phyloP scores from a whole-genome alignment of 768 basidiomycete genomes.

The Hemileccinum rubropunctum region DNA sequence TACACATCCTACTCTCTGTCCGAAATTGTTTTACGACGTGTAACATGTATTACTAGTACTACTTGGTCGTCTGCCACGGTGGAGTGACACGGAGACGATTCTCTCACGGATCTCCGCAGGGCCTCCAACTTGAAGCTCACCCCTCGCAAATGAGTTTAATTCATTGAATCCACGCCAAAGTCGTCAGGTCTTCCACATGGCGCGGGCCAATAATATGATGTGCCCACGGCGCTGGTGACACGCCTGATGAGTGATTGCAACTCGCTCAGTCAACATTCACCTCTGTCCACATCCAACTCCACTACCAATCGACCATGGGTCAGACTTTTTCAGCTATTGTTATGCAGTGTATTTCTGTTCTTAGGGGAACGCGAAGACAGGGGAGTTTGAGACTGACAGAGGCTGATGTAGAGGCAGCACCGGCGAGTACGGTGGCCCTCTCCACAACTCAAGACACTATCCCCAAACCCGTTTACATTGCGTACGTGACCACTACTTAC shows the following conservation, averaged over 20 bases:
- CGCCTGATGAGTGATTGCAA: neutral
- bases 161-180: slow-evolving; percentile 4
- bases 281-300: slow-evolving; percentile 7
- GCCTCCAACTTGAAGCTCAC: neutral
- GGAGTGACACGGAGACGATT: neutral
- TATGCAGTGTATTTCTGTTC: neutral
- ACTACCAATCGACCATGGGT: slow-evolving; percentile 20
- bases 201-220: neutral
- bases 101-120: neutral
- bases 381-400: slow-evolving; percentile 14
- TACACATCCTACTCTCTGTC: neutral
- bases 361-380: neutral
- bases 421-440: neutral
- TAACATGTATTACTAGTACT: neutral
- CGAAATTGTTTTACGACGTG: neutral
- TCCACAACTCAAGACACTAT: neutral
- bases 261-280: neutral
- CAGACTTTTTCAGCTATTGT: slow-evolving; percentile 14
- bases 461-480: slow-evolving; percentile 25
- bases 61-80: neutral
- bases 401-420: slow-evolving; percentile 17
- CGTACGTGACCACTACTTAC: slow-evolving; percentile 16
- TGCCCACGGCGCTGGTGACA: slow-evolving; percentile 9
- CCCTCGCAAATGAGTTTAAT: neutral
- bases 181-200: slow-evolving; percentile 6